These are phyloP conservation scores for Cladophialophora carrionii DNA, from an alignment of 2,329 filamentous ascomycete genomes.

Conservation along the genomic window DNA sequence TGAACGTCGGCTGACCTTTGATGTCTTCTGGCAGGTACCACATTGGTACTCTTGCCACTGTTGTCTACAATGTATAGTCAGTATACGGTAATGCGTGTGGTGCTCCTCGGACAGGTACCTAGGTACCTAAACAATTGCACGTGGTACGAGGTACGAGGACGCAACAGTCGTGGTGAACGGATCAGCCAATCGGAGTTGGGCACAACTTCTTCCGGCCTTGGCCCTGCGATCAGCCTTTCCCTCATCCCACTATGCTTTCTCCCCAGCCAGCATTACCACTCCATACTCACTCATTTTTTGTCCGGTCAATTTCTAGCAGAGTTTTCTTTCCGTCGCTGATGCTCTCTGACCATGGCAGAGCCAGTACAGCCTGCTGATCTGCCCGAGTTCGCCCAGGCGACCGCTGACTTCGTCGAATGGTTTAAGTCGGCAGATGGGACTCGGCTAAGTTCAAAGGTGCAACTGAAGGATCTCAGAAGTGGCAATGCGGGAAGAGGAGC, in stretches of 20 bases:
- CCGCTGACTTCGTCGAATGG: constrained; percentile 61
- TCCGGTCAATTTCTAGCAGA: neutral
- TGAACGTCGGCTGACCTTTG: neutral
- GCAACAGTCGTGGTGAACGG: neutral
- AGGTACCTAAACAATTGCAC: too few relatives aligned
- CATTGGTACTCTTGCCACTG: neutral
- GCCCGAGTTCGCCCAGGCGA: constrained; percentile 51
- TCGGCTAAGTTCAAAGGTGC: constrained; percentile 61
- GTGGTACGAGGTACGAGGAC: too few relatives aligned
- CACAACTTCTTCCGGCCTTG: constrained; percentile 7
- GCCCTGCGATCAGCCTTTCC: constrained; percentile 10
- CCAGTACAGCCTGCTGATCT: neutral
- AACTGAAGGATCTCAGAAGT: constrained; percentile 60
- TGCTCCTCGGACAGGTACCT: neutral
- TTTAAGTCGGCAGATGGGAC: constrained; percentile 56
- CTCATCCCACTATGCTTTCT: constrained; percentile 20
- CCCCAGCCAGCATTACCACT: constrained; percentile 2
- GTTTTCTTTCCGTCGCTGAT: neutral
- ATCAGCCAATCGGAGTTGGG: constrained; percentile 14
- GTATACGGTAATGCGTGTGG: neutral
- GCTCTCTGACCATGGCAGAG: constrained; percentile 11
- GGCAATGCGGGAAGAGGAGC: constrained; percentile 64
- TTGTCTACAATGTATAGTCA: neutral
- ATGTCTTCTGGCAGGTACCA: neutral
- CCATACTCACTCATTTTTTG: neutral